phyloP scores from a whole-genome alignment of 2,329 filamentous ascomycete species.

The Boeremia exigua region DNA sequence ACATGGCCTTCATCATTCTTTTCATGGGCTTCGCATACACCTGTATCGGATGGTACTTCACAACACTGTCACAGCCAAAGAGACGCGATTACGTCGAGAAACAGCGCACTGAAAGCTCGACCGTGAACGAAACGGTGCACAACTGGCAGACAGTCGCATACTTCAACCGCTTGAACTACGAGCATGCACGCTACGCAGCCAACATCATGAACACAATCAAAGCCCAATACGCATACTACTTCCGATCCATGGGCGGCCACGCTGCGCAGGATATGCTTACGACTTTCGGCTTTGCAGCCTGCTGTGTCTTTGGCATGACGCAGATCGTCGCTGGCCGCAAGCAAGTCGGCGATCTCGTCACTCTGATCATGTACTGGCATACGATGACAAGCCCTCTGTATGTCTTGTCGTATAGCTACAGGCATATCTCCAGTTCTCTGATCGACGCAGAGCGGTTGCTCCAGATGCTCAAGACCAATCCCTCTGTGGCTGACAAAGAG shows the following conservation, averaged over 20 bases:
- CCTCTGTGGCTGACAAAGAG: slow-evolving; percentile 57
- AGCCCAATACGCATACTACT: slow-evolving; percentile 42
- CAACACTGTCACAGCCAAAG: slow-evolving; percentile 49
- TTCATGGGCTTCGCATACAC: slow-evolving; percentile 56
- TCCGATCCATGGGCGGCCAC: slow-evolving; percentile 39
- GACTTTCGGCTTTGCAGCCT: slow-evolving; percentile 56
- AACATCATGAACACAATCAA: slow-evolving; percentile 48
- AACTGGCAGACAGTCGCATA: slow-evolving; percentile 67
- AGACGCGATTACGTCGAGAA: slow-evolving; percentile 52
- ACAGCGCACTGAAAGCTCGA: slow-evolving; percentile 57
- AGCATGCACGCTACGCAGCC: slow-evolving; percentile 57
- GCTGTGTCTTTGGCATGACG: slow-evolving; percentile 60
- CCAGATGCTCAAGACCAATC: slow-evolving; percentile 63
- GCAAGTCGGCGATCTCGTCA: slow-evolving; percentile 67
- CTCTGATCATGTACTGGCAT: slow-evolving; percentile 69
- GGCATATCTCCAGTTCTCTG: slow-evolving; percentile 59
- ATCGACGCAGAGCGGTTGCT: slow-evolving; percentile 70
- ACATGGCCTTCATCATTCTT: slow-evolving; percentile 49
- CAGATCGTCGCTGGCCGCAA: slow-evolving; percentile 58
- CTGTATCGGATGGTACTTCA: slow-evolving; percentile 57
- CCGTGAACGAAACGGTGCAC: slow-evolving; percentile 64
- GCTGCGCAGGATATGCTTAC: slow-evolving; percentile 57
- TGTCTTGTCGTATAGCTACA: slow-evolving; percentile 58
- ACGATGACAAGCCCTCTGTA: slow-evolving; percentile 56
- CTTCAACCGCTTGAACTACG: slow-evolving; percentile 64